phyloP scores from a whole-genome alignment of 1,284 basidiomycete species.

The Chalciporus piperatoides region DNA sequence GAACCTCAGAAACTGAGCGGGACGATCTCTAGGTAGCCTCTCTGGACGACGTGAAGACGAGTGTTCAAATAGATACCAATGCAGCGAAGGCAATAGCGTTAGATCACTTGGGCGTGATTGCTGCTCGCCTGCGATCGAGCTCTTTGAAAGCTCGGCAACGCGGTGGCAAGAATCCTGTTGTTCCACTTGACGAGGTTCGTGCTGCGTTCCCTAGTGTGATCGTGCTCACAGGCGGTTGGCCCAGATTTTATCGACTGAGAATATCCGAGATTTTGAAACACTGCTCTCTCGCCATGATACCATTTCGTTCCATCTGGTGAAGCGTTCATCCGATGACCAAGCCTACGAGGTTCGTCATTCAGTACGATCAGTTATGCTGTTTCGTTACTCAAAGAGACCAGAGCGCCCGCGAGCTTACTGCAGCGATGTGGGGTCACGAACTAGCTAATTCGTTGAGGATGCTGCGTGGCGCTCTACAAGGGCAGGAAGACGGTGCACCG shows the following conservation, averaged over 20 bases:
- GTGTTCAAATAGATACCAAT: constrained; percentile 63
- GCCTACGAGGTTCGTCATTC: constrained; percentile 60
- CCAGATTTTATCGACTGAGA: constrained; percentile 56
- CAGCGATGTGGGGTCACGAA: constrained; percentile 72
- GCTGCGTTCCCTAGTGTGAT: not conserved
- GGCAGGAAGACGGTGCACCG: constrained; percentile 25
- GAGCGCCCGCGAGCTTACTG: constrained; percentile 75
- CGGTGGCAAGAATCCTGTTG: constrained; percentile 36
- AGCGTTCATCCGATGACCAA: constrained; percentile 70
- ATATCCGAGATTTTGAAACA: constrained; percentile 51
- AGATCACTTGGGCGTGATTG: constrained; percentile 92
- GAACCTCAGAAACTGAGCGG: not conserved
- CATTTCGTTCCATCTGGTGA: constrained; percentile 61
- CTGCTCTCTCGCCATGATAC: constrained; percentile 61
- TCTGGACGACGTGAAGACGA: constrained; percentile 77
- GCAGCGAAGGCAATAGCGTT: constrained; percentile 85
- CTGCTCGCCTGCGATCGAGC: constrained; percentile 70
- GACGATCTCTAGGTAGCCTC: constrained; percentile 46
- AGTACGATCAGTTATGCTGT: not conserved
- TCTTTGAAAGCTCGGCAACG: constrained; percentile 48
- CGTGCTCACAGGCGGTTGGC: not conserved
- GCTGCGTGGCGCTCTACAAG: constrained; percentile 45
- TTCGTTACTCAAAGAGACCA: constrained; percentile 6
- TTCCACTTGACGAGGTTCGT: constrained; percentile 67
- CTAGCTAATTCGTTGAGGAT: constrained; percentile 59